Conservation (phyloP, 2,329 filamentous ascomycete species). For the Talaromyces rugulosus region DNA sequence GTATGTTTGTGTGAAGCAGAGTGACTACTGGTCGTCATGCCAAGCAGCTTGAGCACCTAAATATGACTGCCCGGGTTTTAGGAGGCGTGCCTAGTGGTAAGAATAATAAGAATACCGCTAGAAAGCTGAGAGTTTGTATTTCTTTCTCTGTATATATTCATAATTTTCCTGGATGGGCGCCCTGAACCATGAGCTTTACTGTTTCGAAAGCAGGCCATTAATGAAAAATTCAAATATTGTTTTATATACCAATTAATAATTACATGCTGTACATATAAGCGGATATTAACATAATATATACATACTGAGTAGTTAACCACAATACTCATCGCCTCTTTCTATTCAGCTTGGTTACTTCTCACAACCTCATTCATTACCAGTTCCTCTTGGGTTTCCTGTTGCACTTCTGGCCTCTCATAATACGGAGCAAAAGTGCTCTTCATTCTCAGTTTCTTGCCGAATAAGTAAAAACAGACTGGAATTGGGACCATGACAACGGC, state of each 20-base stretch:
- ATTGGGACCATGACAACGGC: constrained; percentile 35
- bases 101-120: neutral
- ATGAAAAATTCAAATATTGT: neutral
- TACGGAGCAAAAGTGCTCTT: constrained; percentile 3
- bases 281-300: neutral
- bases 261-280: neutral
- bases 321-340: neutral
- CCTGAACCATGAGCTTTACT: neutral
- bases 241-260: neutral
- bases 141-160: neutral
- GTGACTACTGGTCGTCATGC: constrained; percentile 12
- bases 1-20: constrained; percentile 2
- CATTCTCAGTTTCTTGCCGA: constrained; percentile 25
- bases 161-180: neutral
- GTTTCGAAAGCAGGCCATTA: neutral
- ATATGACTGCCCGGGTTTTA: too few relatives aligned
- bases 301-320: neutral
- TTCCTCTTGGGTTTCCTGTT: neutral
- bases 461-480: constrained; percentile 29
- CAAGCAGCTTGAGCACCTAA: neutral
- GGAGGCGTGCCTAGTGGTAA: neutral
- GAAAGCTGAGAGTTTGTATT: neutral
- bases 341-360: neutral
- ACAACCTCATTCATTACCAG: neutral
- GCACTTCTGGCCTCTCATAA: neutral